A percentile compares a stretch with the other conserved stretches of the same genome.
Evolutionary conservation across 1,139 yeast genomes (phyloP).

Genomic region (Wickerhamomyces sp.): DNA sequence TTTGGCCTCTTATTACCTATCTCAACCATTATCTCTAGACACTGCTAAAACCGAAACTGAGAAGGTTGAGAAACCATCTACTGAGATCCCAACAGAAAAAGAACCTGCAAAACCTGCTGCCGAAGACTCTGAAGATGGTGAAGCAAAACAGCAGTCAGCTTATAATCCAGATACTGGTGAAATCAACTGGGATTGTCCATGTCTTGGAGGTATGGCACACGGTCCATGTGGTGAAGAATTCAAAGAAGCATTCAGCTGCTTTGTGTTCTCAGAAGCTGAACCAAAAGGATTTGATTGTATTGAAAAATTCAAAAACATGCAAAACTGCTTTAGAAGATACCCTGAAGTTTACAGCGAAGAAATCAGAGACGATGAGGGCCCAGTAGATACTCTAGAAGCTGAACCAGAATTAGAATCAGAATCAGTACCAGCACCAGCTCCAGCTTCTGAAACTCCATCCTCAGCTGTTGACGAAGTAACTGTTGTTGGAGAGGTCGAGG

Average conservation of each 20-base stretch:
- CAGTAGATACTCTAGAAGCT: constrained; percentile 21
- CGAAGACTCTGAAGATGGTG: constrained; percentile 15
- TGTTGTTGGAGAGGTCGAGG: constrained; percentile 14
- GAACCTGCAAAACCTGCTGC: constrained; percentile 1
- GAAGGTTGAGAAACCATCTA: background rate
- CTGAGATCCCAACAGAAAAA: background rate
- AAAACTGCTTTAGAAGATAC: constrained; percentile 86
- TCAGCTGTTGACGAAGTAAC: too few species aligned
- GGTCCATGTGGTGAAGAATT: constrained; percentile 99
- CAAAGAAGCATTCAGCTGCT: constrained; percentile 94
- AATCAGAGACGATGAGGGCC: constrained; percentile 64
- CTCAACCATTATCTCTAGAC: constrained; percentile 20
- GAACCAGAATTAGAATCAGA: constrained; percentile 25
- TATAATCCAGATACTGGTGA: constrained; percentile 97
- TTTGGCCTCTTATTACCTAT: constrained; percentile 11
- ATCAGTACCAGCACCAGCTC: constrained; percentile 13
- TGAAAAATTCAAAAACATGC: constrained; percentile 88
- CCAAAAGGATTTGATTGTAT: constrained; percentile 98
- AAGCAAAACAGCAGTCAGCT: constrained; percentile 52
- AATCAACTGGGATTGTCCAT: constrained; percentile 99
- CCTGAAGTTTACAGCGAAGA: constrained; percentile 96
- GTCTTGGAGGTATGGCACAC: constrained; percentile 97
- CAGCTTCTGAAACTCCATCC: constrained; percentile 7
- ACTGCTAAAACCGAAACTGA: constrained; percentile 5
- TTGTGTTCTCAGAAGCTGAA: constrained; percentile 89